Base-by-base conservation (phyloP, 495 filamentous ascomycete genomes). In the Peziza echinospora region DNA sequence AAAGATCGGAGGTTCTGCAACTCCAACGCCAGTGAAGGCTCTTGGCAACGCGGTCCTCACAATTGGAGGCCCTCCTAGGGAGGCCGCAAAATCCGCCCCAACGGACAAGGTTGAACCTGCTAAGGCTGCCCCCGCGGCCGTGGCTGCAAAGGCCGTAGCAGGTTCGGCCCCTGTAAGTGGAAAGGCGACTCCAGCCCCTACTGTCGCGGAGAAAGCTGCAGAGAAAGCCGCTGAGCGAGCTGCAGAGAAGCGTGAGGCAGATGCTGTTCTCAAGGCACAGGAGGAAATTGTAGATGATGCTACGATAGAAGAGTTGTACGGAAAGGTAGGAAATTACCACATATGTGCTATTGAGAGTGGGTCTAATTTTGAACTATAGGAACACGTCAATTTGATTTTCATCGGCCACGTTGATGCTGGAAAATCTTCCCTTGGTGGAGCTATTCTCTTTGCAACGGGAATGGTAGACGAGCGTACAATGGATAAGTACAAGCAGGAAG, bases 401-500 rank as follows among this genome's bases (percentile, higher is more conserved):
- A 82, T 97, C 56, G 89, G 89, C 44, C 89, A 94, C 68, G 89
- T 96, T 49, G 89, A 97, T 64, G 86, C 87, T 49, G 89, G 89
- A 55, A 99, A 96, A 67, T 89, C 82, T 16, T 96, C 89, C 2
- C 72, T 99, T 6, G 89, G 91, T 56, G 89, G 89, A 41, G 76
- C 77, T 40, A 89, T 99, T 47, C 67, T 96, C 3, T 92, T 89
- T 58, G 75, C 72, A 48, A 94, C 89, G 13, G 89, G 89, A 40
- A 99, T 99, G 89, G 89, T 99, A 10, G 91, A 99, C 58, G 86
- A 99, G 64, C 75, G 89, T 54, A 99, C 89, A 17, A 72, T 99
- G 69, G 89, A 99, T 9, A 99, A 99, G 62, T 89, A 89, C 67
- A 94, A 87, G 72, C 73, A 75, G 48, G 89, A 96, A 53, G 89